Base-by-base conservation (phyloP, 2,329 filamentous ascomycete species). In the Graphium sp. region DNA sequence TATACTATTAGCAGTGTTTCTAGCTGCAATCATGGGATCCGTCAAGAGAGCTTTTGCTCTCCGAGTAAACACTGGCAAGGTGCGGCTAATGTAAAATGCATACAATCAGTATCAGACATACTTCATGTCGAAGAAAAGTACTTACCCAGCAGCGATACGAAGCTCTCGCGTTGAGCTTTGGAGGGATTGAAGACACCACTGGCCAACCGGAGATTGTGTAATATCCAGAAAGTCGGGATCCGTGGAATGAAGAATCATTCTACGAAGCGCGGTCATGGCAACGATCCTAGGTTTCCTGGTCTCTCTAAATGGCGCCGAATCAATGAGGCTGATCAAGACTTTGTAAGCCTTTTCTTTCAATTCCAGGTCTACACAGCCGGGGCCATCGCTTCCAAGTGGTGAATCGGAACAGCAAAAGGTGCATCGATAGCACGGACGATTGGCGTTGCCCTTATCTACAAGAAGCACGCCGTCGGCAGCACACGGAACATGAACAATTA, bases 111-210 rank as follows among this genome's bases (percentile, higher is more conserved):
- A 35, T 19, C 22, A 34, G 11, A 24, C 16, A 26, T 10, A 27
- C 19, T 15, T 18, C 15, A 8, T 21, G 24, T 16, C n/a, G 17
- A 8, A 24, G 12, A 28, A 27, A 37, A 37, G 34, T 30, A 46
- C 54, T 42, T 58, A 76, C 59, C 77, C 79, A 33, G 85, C 79
- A 21, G 77, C 77, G 40, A 94, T 68, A 18, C 87, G 74, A 17
- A 95, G 56, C 46, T 95, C 89, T 43, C 87, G 69, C 13, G 83
- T 50, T 2, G 85, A 91, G 48, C 85, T 92, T 37, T 76, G 74
- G 22, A 95, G 56, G 1, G 78, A 82, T 39, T 77, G 70, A 5
- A 94, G 55, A 43, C 83, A 85, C 68, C 81, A 87, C 41, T 85
- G 74, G 0, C 81, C 84, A 22, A 82, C 54, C 1, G 55, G 47